A percentile compares a stretch with the other conserved stretches of the same genome.
phyloP scores from a whole-genome alignment of 169 alveolate genomes.

The Plasmodium knowlesi region DNA sequence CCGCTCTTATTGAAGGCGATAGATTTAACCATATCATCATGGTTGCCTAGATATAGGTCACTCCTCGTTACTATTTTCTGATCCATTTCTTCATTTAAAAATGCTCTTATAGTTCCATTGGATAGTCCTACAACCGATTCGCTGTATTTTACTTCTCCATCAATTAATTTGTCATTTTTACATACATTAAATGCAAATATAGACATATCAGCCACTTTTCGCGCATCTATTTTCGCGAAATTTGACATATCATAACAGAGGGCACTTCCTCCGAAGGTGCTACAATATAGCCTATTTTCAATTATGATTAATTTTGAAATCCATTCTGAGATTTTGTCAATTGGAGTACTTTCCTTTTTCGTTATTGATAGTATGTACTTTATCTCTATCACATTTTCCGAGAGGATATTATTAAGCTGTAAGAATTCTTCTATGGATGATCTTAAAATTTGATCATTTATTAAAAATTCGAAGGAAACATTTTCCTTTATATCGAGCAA shows the following conservation, averaged over 20 bases:
- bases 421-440: conserved; percentile 60
- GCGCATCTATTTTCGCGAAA: conserved; percentile 39
- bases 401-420: conserved; percentile 33
- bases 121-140: conserved; percentile 51
- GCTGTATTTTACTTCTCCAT: not conserved
- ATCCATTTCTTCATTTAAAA: conserved; percentile 49
- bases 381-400: conserved; percentile 38
- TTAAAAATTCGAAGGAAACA: conserved; percentile 65
- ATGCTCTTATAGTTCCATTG: conserved; percentile 47
- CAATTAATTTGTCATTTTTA: conserved; percentile 3
- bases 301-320: conserved; percentile 40
- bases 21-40: conserved; percentile 50
- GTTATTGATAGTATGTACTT: conserved; percentile 29
- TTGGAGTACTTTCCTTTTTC: conserved; percentile 43
- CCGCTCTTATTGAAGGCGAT: conserved; percentile 17
- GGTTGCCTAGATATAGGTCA: conserved; percentile 56
- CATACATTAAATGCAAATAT: conserved; percentile 40
- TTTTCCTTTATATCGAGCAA: conserved; percentile 46
- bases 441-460: conserved; percentile 67
- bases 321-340: conserved; percentile 64
- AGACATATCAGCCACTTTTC: not conserved
- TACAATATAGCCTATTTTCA: conserved; percentile 35
- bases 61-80: conserved; percentile 3
- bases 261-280: conserved; percentile 53
- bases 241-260: conserved; percentile 47